Base-by-base conservation (phyloP, 2,329 filamentous ascomycete genomes). In the Colletotrichum sp. region DNA sequence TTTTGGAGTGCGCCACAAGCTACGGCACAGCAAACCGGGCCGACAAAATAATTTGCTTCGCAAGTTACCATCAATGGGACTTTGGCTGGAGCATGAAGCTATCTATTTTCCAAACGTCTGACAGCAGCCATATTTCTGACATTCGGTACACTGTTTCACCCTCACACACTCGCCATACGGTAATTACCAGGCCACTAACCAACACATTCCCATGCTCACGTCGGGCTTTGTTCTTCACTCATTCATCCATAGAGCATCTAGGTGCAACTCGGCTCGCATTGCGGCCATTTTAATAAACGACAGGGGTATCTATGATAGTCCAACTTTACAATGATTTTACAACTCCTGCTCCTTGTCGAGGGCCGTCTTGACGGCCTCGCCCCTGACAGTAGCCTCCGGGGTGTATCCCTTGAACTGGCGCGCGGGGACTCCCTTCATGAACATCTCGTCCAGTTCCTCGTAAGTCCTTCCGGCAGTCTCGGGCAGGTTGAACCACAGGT, bases 401-500 rank as follows among this genome's bases (percentile, higher is more conserved):
- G 52, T 78, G 36, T 78, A 82, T 1, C 10, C 28, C 78, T 80
- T 80, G 70, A 82, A 82, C 55, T 79, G 61, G 26, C 80, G 78
- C 4, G 80, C 77, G 2, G 80, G 78, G 9, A 82, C 68, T 13
- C 76, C 71, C 74, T 81, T 80, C 32, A 78, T 75, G 30, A 81
- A 81, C 72, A 81, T 79, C 57, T 81, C 80, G 64, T 81, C 80
- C 21, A 81, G 34, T 48, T 81, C 80, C 75, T 81, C 79, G 57
- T 80, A 81, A 0, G 80, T 78, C 8, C 80, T 78, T 2, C 76
- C 72, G 7, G 78, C 77, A 10, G 80, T 81, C 77, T 84, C 82
- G 8, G 87, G 88, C 83, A 85, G 80, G 69, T 78, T 82, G 70
- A 82, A 82, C 79, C 80, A 81, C 18, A 86, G 48, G 76, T 81